Evolutionary conservation across 306 rosid genomes (phyloP).

Genomic region (Cicer bijugum): DNA sequence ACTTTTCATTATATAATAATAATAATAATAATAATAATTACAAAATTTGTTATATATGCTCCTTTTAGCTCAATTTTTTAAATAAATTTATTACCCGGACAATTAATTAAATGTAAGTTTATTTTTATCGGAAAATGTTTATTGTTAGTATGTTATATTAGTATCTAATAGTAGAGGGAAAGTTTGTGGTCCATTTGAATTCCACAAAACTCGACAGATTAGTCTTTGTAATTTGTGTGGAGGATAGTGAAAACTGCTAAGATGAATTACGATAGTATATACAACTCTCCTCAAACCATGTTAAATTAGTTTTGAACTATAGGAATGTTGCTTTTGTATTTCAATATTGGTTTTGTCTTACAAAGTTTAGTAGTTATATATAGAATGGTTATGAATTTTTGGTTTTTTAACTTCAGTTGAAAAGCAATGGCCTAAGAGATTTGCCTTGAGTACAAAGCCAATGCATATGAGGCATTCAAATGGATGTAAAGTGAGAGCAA

Average conservation of each 20-base stretch:
- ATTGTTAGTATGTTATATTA: too few species aligned
- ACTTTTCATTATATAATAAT: neutral
- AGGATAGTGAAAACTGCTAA: too few species aligned
- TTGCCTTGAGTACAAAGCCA: slow-evolving; percentile 54
- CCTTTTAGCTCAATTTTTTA: too few species aligned
- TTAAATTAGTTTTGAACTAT: neutral
- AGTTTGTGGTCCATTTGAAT: too few species aligned
- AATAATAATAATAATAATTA: too few species aligned
- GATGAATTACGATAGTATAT: too few species aligned
- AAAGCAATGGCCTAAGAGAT: slow-evolving; percentile 56
- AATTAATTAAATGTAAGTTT: neutral
- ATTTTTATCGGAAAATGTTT: too few species aligned
- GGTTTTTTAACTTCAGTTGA: slow-evolving; percentile 51
- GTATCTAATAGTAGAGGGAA: too few species aligned
- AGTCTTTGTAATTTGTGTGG: too few species aligned
- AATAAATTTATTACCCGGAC: neutral
- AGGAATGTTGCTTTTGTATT: slow-evolving; percentile 14
- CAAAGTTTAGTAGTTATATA: neutral
- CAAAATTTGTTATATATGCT: too few species aligned
- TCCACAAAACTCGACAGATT: too few species aligned
- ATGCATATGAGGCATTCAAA: slow-evolving; percentile 53
- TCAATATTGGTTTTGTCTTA: slow-evolving; percentile 22
- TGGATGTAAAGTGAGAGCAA: slow-evolving; percentile 67
- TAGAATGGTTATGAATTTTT: neutral
- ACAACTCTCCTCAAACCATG: too few species aligned